Evolutionary conservation across 768 basidiomycete genomes (phyloP).

Genomic region (Leccinum subgranulosum): DNA sequence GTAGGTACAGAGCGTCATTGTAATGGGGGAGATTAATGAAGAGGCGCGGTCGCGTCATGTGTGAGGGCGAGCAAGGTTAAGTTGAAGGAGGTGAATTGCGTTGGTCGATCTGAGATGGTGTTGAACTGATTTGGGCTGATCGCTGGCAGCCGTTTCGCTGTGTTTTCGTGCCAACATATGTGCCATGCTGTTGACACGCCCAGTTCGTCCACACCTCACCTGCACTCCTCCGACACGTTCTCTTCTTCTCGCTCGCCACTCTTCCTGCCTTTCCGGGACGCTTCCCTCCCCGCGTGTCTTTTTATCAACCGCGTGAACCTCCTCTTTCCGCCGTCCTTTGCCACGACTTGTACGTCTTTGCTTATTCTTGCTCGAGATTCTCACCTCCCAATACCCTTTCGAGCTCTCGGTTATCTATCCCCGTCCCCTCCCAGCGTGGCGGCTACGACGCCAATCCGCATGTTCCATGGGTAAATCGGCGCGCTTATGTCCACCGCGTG

Average conservation of each 20-base stretch:
- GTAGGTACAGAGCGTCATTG: slow-evolving; percentile 14
- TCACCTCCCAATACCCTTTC: slow-evolving; percentile 18
- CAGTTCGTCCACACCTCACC: slow-evolving; percentile 49
- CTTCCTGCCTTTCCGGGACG: slow-evolving; percentile 53
- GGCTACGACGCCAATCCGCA: slow-evolving; percentile 31
- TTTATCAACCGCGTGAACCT: slow-evolving; percentile 26
- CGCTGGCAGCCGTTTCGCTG: slow-evolving; percentile 15
- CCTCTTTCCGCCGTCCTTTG: slow-evolving; percentile 25
- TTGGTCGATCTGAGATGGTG: not conserved
- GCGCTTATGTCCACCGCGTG: slow-evolving; percentile 60
- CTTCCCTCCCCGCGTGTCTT: slow-evolving; percentile 38
- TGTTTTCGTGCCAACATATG: slow-evolving; percentile 8
- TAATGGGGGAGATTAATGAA: slow-evolving; percentile 33
- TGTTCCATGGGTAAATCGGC: slow-evolving; percentile 42
- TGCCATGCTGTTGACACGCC: slow-evolving; percentile 64
- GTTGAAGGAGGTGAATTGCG: slow-evolving; percentile 23
- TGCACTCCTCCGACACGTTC: slow-evolving; percentile 67
- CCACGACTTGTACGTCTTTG: slow-evolving; percentile 32
- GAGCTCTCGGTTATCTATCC: slow-evolving; percentile 28
- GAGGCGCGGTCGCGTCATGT: slow-evolving; percentile 29
- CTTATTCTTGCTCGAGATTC: slow-evolving; percentile 27
- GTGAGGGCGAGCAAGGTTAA: slow-evolving; percentile 33
- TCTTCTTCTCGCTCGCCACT: slow-evolving; percentile 46
- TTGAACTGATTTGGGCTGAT: slow-evolving; percentile 18
- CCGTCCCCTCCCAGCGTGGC: slow-evolving; percentile 21